Conservation (phyloP, 2,329 filamentous ascomycete genomes). For the Penicillium sp. region DNA sequence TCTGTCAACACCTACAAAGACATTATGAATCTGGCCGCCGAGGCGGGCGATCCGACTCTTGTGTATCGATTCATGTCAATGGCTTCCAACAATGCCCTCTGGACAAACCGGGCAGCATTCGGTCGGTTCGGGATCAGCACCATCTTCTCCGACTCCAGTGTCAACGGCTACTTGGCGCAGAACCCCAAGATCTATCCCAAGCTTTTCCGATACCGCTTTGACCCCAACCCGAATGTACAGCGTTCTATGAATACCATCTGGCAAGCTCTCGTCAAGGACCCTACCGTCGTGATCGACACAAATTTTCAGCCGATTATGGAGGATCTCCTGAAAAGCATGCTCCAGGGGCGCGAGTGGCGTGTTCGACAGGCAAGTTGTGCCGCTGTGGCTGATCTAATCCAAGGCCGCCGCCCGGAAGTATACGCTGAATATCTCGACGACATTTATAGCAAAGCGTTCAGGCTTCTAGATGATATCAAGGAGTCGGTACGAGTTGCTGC, state of each 20-base stretch:
- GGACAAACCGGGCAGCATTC: constrained; percentile 96
- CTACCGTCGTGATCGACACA: constrained; percentile 70
- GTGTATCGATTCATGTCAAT: constrained; percentile 99
- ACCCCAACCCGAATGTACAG: constrained; percentile 90
- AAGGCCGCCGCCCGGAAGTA: constrained; percentile 71
- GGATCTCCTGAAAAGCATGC: constrained; percentile 79
- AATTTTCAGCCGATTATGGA: constrained; percentile 88
- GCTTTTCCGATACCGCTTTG: constrained; percentile 89
- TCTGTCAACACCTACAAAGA: constrained; percentile 96
- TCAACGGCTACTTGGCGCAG: constrained; percentile 66
- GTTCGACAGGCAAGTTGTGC: constrained; percentile 89
- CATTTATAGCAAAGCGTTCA: constrained; percentile 84
- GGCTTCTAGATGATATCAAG: constrained; percentile 95
- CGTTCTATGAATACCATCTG: constrained; percentile 97
- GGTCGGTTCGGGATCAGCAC: constrained; percentile 89
- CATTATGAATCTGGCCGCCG: constrained; percentile 91
- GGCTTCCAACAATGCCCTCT: constrained; percentile 92
- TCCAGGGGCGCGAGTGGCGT: constrained; percentile 84
- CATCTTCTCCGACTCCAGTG: constrained; percentile 80
- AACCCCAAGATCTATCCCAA: constrained; percentile 96
- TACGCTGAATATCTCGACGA: constrained; percentile 83
- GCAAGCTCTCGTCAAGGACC: constrained; percentile 91
- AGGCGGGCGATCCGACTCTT: constrained; percentile 93
- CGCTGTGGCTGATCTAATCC: constrained; percentile 83
- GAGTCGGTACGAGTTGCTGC: constrained; percentile 81